phyloP scores from a whole-genome alignment of 768 basidiomycete genomes.

The Asterophora lycoperdoides region DNA sequence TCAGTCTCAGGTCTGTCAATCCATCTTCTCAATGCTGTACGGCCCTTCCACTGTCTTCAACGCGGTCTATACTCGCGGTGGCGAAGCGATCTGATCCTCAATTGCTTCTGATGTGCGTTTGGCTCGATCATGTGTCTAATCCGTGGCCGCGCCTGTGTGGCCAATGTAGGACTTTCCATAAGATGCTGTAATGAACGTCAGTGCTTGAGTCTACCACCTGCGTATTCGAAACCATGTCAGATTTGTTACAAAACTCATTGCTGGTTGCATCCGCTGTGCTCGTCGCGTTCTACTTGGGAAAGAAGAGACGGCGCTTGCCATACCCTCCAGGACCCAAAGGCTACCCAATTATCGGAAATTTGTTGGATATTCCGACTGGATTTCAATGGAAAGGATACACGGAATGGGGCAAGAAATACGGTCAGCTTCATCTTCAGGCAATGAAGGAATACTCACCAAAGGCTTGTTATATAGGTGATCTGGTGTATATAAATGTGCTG shows the following conservation, averaged over 20 bases:
- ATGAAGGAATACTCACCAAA: not conserved
- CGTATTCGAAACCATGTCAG: not conserved
- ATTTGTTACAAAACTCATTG: not conserved
- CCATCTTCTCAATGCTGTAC: too few relatives aligned
- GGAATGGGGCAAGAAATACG: conserved; percentile 14
- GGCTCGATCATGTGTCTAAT: not conserved
- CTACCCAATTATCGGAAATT: conserved; percentile 24
- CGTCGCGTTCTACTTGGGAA: not conserved
- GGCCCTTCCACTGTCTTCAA: too few relatives aligned
- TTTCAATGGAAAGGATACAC: conserved; percentile 20
- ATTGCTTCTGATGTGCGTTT: not conserved
- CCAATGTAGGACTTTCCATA: not conserved
- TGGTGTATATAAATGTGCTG: conserved; percentile 14
- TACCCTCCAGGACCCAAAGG: conserved; percentile 14
- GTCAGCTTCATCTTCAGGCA: not conserved
- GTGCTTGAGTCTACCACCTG: not conserved
- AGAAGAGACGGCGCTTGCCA: conserved; percentile 1
- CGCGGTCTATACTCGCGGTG: too few relatives aligned
- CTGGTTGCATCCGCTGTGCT: not conserved
- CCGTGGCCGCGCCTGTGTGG: too few relatives aligned
- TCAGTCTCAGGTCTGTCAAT: too few relatives aligned
- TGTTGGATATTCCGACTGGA: conserved; percentile 18
- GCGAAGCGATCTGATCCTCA: not conserved
- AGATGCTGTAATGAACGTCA: not conserved
- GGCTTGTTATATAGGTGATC: conserved; percentile 1